These are phyloP conservation scores for Fomitopsis pinicola DNA, from an alignment of 1,284 basidiomycete genomes.

Conservation along the genomic window DNA sequence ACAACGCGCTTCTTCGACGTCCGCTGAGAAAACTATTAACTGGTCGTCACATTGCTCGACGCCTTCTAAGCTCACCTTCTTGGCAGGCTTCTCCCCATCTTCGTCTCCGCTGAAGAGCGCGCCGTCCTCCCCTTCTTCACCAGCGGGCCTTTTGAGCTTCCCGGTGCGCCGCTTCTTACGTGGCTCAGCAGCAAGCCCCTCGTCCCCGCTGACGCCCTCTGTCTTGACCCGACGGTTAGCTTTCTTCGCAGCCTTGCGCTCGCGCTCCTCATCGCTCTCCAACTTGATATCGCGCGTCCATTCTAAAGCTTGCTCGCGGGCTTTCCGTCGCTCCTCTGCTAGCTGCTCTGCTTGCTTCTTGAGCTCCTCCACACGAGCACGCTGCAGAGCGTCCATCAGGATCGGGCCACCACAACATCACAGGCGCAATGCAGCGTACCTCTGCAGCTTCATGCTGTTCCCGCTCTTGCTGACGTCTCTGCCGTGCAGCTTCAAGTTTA, in stretches of 20 bases:
- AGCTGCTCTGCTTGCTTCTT: conserved; percentile 62
- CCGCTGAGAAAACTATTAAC: conserved; percentile 31
- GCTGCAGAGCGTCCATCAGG: conserved; percentile 30
- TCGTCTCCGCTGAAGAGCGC: conserved; percentile 69
- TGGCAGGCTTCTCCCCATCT: conserved; percentile 54
- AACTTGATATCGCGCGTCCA: conserved; percentile 67
- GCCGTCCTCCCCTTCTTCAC: conserved; percentile 39
- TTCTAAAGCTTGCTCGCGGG: conserved; percentile 75
- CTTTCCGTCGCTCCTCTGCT: conserved; percentile 68
- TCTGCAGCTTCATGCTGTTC: conserved; percentile 55
- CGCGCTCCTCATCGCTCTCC: conserved; percentile 74
- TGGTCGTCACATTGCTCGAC: not conserved
- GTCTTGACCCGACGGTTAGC: conserved; percentile 44
- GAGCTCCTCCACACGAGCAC: conserved; percentile 52
- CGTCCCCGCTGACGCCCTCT: conserved; percentile 51
- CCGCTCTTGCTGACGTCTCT: conserved; percentile 62
- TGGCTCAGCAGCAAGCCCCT: conserved; percentile 32
- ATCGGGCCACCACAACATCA: not conserved
- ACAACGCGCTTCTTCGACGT: conserved; percentile 68
- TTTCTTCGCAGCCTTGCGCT: conserved; percentile 59
- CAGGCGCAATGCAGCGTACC: conserved; percentile 33
- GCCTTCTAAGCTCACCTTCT: conserved; percentile 47
- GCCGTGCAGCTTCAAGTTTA: conserved; percentile 70
- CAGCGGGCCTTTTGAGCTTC: conserved; percentile 22
- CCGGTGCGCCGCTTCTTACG: conserved; percentile 24